phyloP scores from a whole-genome alignment of 345 rosid species.

The Salix viminalis region DNA sequence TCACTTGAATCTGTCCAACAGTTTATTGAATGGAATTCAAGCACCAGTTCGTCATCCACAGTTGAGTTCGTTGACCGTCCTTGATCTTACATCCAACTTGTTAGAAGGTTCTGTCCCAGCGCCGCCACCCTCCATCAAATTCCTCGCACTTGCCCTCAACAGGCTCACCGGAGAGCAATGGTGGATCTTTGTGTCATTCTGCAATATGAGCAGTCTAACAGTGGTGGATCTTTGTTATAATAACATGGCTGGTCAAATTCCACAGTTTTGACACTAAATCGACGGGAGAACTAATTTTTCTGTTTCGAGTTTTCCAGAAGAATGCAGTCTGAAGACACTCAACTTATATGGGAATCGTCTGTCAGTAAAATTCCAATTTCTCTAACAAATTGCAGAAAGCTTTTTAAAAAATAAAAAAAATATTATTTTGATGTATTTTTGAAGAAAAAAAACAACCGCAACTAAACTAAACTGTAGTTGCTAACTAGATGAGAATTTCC shows the following conservation, averaged over 20 bases:
- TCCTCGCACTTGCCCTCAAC: not conserved
- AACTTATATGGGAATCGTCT: not conserved
- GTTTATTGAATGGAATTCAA: not conserved
- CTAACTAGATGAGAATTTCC: too few species aligned
- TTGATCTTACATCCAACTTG: not conserved
- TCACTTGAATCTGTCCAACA: not conserved
- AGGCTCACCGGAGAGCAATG: not conserved
- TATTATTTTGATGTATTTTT: too few species aligned
- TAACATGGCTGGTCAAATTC: not conserved
- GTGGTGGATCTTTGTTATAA: not conserved
- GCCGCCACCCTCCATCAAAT: not conserved
- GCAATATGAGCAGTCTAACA: not conserved
- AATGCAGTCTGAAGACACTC: not conserved
- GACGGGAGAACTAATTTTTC: not conserved
- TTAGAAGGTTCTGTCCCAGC: not conserved
- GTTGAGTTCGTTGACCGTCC: not conserved
- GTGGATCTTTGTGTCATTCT: not conserved
- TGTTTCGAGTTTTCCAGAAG: not conserved
- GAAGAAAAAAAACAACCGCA: too few species aligned
- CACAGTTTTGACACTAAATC: not conserved
- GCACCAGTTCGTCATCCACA: not conserved
- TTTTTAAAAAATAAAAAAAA: too few species aligned
- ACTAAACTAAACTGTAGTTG: too few species aligned
- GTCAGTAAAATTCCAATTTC: not conserved
- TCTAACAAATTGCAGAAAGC: not conserved